Conservation (phyloP, 306 rosid species). For the Herpetospermum pedunculosum region DNA sequence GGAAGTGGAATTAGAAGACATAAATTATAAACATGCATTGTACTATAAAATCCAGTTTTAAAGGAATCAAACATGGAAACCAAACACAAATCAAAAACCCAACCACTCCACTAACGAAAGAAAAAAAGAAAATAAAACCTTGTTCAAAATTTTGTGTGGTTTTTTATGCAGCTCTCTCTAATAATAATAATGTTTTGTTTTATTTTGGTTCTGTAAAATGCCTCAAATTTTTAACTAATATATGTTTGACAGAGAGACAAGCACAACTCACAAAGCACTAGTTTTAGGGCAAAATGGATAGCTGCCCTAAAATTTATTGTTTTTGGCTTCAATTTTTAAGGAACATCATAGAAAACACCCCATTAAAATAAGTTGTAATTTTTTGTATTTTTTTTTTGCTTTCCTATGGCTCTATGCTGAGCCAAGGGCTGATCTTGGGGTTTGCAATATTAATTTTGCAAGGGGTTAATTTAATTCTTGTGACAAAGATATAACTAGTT, state of each 20-base stretch:
- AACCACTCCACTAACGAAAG: conserved; percentile 66
- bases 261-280: conserved; percentile 80
- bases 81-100: conserved; percentile 15
- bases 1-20: conserved; percentile 41
- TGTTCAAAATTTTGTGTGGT: conserved; percentile 10
- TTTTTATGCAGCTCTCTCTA: too few species aligned
- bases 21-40: neutral
- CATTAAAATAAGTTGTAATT: neutral
- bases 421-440: conserved; percentile 60
- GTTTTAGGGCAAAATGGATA: conserved; percentile 20
- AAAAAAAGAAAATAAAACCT: neutral
- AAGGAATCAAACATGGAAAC: conserved; percentile 73
- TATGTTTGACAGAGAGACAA: conserved; percentile 39
- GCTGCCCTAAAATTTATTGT: conserved; percentile 22
- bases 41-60: conserved; percentile 55
- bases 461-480: neutral
- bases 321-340: conserved; percentile 55
- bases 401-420: conserved; percentile 34
- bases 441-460: conserved; percentile 16
- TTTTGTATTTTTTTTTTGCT: neutral
- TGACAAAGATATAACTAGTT: neutral
- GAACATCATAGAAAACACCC: conserved; percentile 28
- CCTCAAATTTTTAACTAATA: neutral
- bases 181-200: conserved; percentile 25
- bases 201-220: neutral